A percentile compares a stretch with the other conserved stretches of the same genome.
These are phyloP conservation scores for Termitomyces sp. DNA, from an alignment of 768 basidiomycete species.

Conservation along the genomic window DNA sequence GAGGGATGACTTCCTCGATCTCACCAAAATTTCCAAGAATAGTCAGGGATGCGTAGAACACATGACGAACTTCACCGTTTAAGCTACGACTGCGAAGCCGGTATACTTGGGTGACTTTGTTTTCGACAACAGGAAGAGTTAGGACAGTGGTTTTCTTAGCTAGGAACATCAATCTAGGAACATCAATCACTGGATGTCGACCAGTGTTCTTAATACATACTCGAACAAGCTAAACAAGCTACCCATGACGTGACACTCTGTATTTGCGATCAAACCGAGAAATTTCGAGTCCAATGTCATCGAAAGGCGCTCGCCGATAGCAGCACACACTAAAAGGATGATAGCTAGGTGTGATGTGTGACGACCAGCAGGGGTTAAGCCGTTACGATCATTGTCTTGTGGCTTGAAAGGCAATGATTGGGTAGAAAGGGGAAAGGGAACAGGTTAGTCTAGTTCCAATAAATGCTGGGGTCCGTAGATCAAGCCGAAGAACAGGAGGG, in stretches of 20 bases:
- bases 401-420: background rate
- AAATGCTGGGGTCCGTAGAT: slow-evolving; percentile 9
- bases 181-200: background rate
- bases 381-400: background rate
- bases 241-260: background rate
- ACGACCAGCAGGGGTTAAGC: background rate
- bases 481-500: slow-evolving; percentile 11
- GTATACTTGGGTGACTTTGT: no score
- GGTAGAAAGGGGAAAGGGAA: background rate
- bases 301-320: background rate
- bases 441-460: slow-evolving; percentile 13
- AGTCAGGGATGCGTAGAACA: no score
- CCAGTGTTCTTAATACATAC: background rate
- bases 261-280: background rate
- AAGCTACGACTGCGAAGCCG: no score
- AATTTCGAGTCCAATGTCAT: background rate
- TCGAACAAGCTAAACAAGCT: background rate
- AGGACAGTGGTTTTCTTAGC: no score
- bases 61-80: no score
- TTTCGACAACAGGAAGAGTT: no score
- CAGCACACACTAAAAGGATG: background rate
- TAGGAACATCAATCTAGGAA: background rate
- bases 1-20: no score
- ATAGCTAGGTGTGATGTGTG: background rate
- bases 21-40: no score